Evolutionary conservation across 495 filamentous ascomycete species (phyloP).

Genomic region (Hyaloscypha hepaticicola): DNA sequence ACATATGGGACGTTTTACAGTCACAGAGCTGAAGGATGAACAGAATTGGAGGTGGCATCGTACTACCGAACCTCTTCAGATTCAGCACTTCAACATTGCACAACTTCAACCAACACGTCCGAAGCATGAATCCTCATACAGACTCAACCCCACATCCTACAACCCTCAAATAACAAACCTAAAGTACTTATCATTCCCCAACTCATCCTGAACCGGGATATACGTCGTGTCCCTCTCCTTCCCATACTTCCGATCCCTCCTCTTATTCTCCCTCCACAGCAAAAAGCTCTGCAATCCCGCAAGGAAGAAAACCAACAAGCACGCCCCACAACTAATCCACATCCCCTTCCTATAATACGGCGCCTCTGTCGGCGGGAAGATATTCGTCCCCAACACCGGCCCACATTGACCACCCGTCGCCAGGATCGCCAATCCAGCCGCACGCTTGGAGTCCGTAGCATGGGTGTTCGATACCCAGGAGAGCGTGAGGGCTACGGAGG

Average conservation of each 20-base stretch:
- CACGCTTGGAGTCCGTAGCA: constrained; percentile 65
- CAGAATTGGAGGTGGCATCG: too few relatives aligned
- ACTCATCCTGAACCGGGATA: constrained; percentile 9
- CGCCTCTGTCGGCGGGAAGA: constrained; percentile 57
- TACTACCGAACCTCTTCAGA: too few relatives aligned
- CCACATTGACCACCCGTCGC: constrained; percentile 68
- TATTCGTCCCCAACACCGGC: constrained; percentile 66
- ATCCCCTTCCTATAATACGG: constrained; percentile 65
- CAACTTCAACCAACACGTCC: too few relatives aligned
- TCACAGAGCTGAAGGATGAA: too few relatives aligned
- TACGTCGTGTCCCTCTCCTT: constrained; percentile 6
- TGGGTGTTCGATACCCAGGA: constrained; percentile 75
- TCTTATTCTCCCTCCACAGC: constrained; percentile 17
- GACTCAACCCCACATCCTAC: background rate
- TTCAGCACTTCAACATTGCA: too few relatives aligned
- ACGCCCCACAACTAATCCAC: constrained; percentile 54
- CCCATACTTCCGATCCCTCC: constrained; percentile 15
- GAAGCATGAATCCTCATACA: too few relatives aligned
- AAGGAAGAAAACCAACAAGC: constrained; percentile 5
- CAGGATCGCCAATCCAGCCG: constrained; percentile 64
- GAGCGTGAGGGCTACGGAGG: constrained; percentile 65
- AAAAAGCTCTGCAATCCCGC: constrained; percentile 10
- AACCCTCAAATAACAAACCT: constrained; percentile 12
- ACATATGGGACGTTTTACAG: too few relatives aligned
- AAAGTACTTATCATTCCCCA: constrained; percentile 15